A percentile compares a stretch with the other conserved stretches of the same genome.
Conservation (phyloP, 2,329 filamentous ascomycete species). For the Didymella pomorum region DNA sequence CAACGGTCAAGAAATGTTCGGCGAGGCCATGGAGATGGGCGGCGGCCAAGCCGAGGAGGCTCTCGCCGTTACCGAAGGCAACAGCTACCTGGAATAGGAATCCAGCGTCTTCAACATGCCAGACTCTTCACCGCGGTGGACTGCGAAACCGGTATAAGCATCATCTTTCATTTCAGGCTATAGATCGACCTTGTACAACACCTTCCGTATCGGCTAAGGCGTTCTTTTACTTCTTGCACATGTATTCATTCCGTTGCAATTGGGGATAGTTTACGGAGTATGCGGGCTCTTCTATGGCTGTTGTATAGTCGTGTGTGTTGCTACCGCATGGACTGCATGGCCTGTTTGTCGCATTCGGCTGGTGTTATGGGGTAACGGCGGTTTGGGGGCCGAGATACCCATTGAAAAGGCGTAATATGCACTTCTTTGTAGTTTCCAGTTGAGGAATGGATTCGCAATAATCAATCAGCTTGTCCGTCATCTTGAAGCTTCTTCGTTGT, state of each 20-base stretch:
- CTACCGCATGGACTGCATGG: background rate
- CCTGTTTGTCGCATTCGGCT: conserved; percentile 14
- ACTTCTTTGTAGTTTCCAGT: conserved; percentile 22
- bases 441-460: conserved; percentile 21
- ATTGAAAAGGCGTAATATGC: conserved; percentile 24
- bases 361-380: conserved; percentile 18
- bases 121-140: background rate
- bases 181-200: conserved; percentile 9
- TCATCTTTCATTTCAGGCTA: background rate
- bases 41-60: conserved; percentile 51
- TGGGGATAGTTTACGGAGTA: background rate
- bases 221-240: conserved; percentile 11
- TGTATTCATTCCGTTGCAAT: conserved; percentile 19
- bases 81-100: conserved; percentile 45
- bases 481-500: background rate
- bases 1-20: conserved; percentile 49
- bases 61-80: conserved; percentile 47
- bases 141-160: background rate
- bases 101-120: conserved; percentile 13
- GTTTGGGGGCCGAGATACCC: conserved; percentile 31
- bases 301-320: conserved; percentile 7
- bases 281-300: background rate
- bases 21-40: conserved; percentile 46
- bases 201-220: background rate
- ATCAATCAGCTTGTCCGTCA: conserved; percentile 1